phyloP scores from a whole-genome alignment of 2,329 filamentous ascomycete species.

The Teratosphaeria epicoccoides region DNA sequence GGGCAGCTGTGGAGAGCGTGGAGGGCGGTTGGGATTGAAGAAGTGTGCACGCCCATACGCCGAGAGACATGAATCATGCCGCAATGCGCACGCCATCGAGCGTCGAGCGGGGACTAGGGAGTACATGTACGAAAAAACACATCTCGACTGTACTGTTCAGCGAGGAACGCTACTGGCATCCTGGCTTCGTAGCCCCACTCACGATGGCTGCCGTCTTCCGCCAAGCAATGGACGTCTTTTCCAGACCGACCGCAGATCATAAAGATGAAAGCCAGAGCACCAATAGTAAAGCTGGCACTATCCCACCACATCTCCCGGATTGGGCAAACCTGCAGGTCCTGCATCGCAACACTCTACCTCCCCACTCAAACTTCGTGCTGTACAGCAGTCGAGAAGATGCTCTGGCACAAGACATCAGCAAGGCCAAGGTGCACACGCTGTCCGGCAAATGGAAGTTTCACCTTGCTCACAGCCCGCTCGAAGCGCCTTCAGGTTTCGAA shows the following conservation, averaged over 20 bases:
- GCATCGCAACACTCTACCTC: conserved; percentile 49
- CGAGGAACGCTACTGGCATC: no score
- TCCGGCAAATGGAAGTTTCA: conserved; percentile 31
- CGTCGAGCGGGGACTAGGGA: no score
- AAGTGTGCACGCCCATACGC: no score
- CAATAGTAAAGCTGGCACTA: not conserved
- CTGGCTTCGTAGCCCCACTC: no score
- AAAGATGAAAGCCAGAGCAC: not conserved
- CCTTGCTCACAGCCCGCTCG: conserved; percentile 26
- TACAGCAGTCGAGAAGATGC: conserved; percentile 42
- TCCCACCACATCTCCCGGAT: conserved; percentile 34
- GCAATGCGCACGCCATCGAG: no score
- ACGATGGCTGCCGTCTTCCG: not conserved
- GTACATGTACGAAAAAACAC: no score
- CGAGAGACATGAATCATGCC: no score
- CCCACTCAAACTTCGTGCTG: conserved; percentile 47
- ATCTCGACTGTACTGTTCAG: no score
- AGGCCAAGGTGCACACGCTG: conserved; percentile 23
- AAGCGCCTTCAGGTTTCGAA: conserved; percentile 28
- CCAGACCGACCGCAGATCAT: not conserved
- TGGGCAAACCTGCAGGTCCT: conserved; percentile 52
- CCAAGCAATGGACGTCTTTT: not conserved
- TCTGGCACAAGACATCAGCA: conserved; percentile 29
- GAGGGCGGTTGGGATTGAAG: no score
- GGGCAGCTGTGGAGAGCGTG: not conserved